Conservation (phyloP, 2,329 filamentous ascomycete genomes). For the Alternaria ventricosa region DNA sequence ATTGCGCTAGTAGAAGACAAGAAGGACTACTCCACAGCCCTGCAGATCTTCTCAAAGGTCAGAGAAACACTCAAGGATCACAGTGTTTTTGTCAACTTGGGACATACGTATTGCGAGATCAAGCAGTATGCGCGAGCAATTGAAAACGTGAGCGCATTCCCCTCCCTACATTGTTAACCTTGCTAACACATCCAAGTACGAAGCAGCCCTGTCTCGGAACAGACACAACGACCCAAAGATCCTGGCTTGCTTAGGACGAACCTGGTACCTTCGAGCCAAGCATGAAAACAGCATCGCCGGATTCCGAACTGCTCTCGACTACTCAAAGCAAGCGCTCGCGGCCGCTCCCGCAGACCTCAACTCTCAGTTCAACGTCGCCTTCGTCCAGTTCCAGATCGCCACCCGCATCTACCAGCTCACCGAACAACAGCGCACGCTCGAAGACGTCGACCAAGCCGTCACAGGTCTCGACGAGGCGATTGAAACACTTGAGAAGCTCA, state of each 20-base stretch:
- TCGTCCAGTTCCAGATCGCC: conserved; percentile 94
- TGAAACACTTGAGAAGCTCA: conserved; percentile 66
- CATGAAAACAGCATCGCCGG: conserved; percentile 67
- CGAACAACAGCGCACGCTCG: conserved; percentile 77
- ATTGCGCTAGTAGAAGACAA: conserved; percentile 95
- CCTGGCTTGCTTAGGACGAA: conserved; percentile 83
- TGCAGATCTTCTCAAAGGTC: conserved; percentile 88
- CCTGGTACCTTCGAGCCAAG: conserved; percentile 83
- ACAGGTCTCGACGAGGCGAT: conserved; percentile 87
- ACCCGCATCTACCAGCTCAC: conserved; percentile 76
- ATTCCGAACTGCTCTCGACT: conserved; percentile 69
- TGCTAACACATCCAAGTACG: conserved; percentile 65
- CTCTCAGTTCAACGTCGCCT: conserved; percentile 97
- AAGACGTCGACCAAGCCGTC: conserved; percentile 80
- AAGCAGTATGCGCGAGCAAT: conserved; percentile 91
- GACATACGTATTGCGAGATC: conserved; percentile 89
- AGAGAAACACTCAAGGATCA: conserved; percentile 88
- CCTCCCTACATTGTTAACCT: not conserved
- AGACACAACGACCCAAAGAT: conserved; percentile 80
- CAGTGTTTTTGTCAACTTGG: conserved; percentile 89
- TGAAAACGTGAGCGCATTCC: conserved; percentile 65
- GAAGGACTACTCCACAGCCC: conserved; percentile 81
- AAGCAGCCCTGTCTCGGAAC: conserved; percentile 80
- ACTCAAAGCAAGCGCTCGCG: conserved; percentile 72
- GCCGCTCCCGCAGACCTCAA: conserved; percentile 84